These are phyloP conservation scores for Salvia sclarea DNA, from an alignment of 305 asterid species.

Conservation along the genomic window DNA sequence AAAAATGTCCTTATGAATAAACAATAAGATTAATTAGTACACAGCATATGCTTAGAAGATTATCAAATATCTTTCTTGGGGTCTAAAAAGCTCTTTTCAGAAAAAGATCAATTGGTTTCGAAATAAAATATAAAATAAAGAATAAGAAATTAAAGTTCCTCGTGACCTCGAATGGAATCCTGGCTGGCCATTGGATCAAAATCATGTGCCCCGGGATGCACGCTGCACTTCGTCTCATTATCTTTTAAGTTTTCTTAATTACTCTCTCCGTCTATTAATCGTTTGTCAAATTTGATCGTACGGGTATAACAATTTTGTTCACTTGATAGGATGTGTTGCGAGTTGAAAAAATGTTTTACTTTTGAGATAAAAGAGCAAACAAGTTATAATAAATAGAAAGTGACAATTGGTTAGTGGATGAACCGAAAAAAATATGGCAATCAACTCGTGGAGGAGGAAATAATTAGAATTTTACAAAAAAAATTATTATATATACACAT, in stretches of 20 bases:
- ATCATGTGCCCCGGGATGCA: conserved; percentile 68
- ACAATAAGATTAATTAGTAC: conserved; percentile 20
- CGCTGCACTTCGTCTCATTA: conserved; percentile 45
- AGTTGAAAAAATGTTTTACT: too few species aligned
- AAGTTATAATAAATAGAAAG: too few species aligned
- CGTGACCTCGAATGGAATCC: conserved; percentile 50
- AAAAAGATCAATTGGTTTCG: not conserved
- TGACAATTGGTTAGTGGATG: too few species aligned
- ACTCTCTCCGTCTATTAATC: too few species aligned
- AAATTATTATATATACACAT: too few species aligned
- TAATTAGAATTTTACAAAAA: too few species aligned
- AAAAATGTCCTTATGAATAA: conserved; percentile 21
- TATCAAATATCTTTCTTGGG: conserved; percentile 45
- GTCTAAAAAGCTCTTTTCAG: conserved; percentile 16
- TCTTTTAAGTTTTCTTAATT: not conserved
- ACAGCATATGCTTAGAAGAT: conserved; percentile 46
- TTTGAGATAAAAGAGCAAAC: too few species aligned
- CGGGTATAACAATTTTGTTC: too few species aligned
- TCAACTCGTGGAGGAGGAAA: too few species aligned
- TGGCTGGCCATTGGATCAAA: conserved; percentile 61
- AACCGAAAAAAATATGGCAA: too few species aligned
- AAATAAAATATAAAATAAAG: conserved; percentile 7
- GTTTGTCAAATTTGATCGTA: too few species aligned
- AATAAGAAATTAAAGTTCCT: conserved; percentile 29
- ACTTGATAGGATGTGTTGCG: too few species aligned